phyloP scores from a whole-genome alignment of 306 rosid species.

The Prunus persica region Prunus_persica_NCBIv2 NC_034015.1:21122001-21122500 shows the following conservation, averaged over 20 bases:
- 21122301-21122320: not conserved
- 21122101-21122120: not conserved
- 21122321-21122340: not conserved
- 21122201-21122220: not conserved
- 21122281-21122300: no score
- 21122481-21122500: not conserved
- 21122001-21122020: constrained; percentile 90
- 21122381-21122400: constrained; percentile 96
- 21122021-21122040: constrained; percentile 91
- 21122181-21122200: no score
- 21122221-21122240: no score
- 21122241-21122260: no score
- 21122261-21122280: no score
- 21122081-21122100: not conserved
- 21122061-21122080: constrained; percentile 7
- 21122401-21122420: constrained; percentile 99
- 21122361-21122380: constrained; percentile 67
- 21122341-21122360: constrained; percentile 54
- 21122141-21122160: not conserved
- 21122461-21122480: constrained; percentile 59
- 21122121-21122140: not conserved
- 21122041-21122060: constrained; percentile 93
- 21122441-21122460: constrained; percentile 54
- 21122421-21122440: constrained; percentile 69
- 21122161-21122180: not conserved